Evolutionary conservation across 345 rosid genomes (phyloP).

Genomic region (Brassica incana): DNA sequence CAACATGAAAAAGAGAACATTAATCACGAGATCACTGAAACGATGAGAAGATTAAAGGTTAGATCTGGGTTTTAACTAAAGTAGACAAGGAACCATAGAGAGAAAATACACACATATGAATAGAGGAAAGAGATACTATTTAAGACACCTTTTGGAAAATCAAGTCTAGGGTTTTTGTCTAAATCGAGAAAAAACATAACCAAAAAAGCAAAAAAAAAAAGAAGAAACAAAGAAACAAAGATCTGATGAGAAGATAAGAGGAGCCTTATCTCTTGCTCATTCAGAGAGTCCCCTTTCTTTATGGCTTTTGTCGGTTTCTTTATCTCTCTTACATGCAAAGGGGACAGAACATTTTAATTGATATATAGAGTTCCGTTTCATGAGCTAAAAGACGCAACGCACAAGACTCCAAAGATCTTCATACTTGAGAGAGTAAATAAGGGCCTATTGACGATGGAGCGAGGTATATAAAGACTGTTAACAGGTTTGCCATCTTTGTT

Average conservation of each 20-base stretch:
- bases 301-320: constrained; percentile 36
- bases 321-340: constrained; percentile 36
- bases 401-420: constrained; percentile 16
- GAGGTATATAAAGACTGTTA: constrained; percentile 13
- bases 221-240: constrained; percentile 24
- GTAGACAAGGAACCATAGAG: constrained; percentile 1
- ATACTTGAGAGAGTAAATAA: constrained; percentile 17
- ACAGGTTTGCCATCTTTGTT: neutral
- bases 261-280: constrained; percentile 24
- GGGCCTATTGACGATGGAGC: constrained; percentile 10
- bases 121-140: constrained; percentile 6
- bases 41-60: neutral
- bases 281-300: constrained; percentile 32
- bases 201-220: neutral
- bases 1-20: constrained; percentile 19
- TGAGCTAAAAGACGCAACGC: constrained; percentile 23
- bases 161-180: constrained; percentile 39
- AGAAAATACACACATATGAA: neutral
- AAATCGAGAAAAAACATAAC: constrained; percentile 27
- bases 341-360: constrained; percentile 30
- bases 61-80: constrained; percentile 24
- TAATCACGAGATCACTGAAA: neutral
- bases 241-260: constrained; percentile 36
- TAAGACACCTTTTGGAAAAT: constrained; percentile 16
- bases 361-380: constrained; percentile 13